Conservation (phyloP, 108 stramenopile genomes). For the Nannochloropsis granulata region DNA sequence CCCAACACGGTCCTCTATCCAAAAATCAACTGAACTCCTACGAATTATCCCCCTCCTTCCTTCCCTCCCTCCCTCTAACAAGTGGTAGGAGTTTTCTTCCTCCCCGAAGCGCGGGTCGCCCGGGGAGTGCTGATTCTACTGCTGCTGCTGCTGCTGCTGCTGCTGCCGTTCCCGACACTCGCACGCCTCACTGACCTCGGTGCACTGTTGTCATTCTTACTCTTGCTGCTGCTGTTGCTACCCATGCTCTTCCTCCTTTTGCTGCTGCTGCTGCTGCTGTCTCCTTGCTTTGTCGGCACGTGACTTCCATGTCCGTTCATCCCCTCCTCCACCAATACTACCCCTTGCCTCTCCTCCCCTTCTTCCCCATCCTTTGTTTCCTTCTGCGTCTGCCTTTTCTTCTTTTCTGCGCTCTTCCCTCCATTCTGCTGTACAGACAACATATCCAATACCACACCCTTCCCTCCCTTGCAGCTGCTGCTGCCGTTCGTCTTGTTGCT, state of each 20-base stretch:
- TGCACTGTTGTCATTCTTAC: background rate
- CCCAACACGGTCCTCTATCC: no score
- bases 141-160: background rate
- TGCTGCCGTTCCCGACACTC: background rate
- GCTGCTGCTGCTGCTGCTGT: background rate
- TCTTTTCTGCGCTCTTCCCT: constrained; percentile 3
- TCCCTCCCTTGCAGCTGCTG: no score
- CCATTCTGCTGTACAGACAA: no score
- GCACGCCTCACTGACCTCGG: background rate
- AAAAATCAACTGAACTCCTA: background rate
- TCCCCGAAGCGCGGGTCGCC: background rate
- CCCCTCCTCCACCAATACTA: background rate
- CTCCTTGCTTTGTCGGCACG: background rate
- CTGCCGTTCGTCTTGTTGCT: no score
- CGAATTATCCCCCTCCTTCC: no score
- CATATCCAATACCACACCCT: no score
- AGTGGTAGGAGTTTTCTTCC: background rate
- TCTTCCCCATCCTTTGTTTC: background rate
- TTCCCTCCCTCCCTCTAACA: no score
- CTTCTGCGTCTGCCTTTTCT: background rate
- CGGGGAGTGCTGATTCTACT: background rate
- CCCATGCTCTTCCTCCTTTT: background rate
- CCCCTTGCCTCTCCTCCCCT: background rate
- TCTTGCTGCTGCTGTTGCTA: background rate
- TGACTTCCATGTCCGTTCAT: background rate